phyloP scores from a whole-genome alignment of 2,329 filamentous ascomycete species.

The Aspergillus fumigatus region DNA sequence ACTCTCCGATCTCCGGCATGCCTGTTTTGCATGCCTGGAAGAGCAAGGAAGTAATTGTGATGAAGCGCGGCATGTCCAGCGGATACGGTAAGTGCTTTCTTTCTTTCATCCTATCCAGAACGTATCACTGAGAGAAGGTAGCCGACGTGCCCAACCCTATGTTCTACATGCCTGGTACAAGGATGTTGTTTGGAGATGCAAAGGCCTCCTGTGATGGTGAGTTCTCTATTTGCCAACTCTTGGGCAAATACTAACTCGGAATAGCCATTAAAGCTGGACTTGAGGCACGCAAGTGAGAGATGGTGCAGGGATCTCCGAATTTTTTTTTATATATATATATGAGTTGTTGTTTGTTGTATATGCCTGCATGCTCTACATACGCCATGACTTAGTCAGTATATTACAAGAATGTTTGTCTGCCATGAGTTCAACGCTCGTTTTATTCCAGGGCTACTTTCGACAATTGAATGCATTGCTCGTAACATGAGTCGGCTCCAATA shows the following conservation, averaged over 20 bases:
- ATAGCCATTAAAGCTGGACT: neutral
- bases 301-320: no score
- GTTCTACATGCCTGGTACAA: conserved; percentile 86
- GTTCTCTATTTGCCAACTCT: conserved; percentile 19
- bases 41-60: conserved; percentile 86
- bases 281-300: neutral
- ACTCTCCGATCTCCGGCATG: conserved; percentile 85
- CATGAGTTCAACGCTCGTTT: neutral
- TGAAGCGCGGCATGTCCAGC: conserved; percentile 87
- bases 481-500: neutral
- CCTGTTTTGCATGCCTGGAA: conserved; percentile 90
- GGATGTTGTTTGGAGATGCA: conserved; percentile 90
- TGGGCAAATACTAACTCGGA: neutral
- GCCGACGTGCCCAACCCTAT: conserved; percentile 89
- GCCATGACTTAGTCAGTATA: neutral
- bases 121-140: conserved; percentile 29
- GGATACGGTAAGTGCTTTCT: conserved; percentile 63
- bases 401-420: neutral
- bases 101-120: neutral
- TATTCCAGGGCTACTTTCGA: no score
- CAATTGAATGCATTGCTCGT: neutral
- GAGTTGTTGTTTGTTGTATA: neutral
- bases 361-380: neutral
- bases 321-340: neutral
- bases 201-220: conserved; percentile 75